Base-by-base conservation (phyloP, 371 early-diverging fungal genomes). In the Mucor irregularis region DNA sequence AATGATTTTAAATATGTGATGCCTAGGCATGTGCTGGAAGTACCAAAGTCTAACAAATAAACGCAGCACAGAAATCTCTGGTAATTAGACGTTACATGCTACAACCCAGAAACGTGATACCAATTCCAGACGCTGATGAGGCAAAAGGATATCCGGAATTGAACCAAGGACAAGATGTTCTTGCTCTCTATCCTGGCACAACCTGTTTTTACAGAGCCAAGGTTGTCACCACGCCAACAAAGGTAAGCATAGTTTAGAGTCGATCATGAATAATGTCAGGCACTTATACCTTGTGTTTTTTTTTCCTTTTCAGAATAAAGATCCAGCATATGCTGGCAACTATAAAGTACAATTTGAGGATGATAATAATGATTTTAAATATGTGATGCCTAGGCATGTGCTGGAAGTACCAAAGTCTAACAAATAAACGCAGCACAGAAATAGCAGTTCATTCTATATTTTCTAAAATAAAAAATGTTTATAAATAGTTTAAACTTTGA, bases 141-240 rank as follows among this genome's bases (percentile, higher is more conserved):
- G 65, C 69, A 14, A 61, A 53, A 11, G 49, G 59, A 6, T 44
- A 67, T 22, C 62, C 75, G 4, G 87, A 91, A 62, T 81, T 90
- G 55, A 70, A 82, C 9, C 66, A 73, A 22, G 86, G 83, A 1
- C 82, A 84, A 33, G 82, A 82, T 25, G 91, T 94, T 11, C 67
- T 94, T 39, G 93, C 93, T 4, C 68, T 94, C 24, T 95, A 92
- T 66, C 94, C 94, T 3, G 78, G 82, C 0, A 93, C 91, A 5
- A 92, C 91, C 1, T 91, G 90, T 56, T 95, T 94, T 60, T 95
- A 94, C 68, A 82, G 85, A 55, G 95, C 90, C 0, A 77, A 71
- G 5, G 90, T 93, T 0, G 71, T 87, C 1, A 57, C 71, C 4
- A 80, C 90, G 7, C 91, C 93, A 3, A 79, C 74, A 44, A 87